Evolutionary conservation across 1,139 yeast genomes (phyloP), one percentile per base, ranked within the genome.

Genomic region (Citeromyces hawaiiensis): DNA sequence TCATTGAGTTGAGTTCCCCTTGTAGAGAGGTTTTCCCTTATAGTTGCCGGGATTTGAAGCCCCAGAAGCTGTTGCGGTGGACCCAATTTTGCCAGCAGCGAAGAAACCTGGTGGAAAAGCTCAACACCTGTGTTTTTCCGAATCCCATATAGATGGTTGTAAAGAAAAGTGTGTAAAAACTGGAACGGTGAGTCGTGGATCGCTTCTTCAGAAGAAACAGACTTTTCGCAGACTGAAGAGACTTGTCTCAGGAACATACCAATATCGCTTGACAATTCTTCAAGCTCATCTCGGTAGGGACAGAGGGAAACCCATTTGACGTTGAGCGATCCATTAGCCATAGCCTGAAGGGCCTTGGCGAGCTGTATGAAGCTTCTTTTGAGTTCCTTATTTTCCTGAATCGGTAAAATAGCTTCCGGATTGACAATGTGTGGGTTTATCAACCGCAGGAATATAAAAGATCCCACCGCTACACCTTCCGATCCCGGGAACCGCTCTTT

Each of bases 341-440:
- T 71, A 48, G 82, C 77, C 60, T 91, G 98, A 36, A 88, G 63
- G 25, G 83, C 77, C 51, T 87, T 85, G 3, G 95, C 97, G 38
- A 91, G 61, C 45, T 83, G 79, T 51, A 91, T 79, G 40, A 85
- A 67, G 1, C 87, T 73, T 46, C 95, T 68, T 47, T 87, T 80
- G 9, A 79, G 76, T 29, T 64, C 68, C 15, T 47, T 47, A n/a
- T 43, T 39, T 4, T 48, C 42, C 5, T 37, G 21, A 2, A 39
- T 27, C 6, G 44, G 29, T 4, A 65, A 58, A 29, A 73, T 64
- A 18, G 64, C 70, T 47, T 85, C 94, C 0, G 97, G 96, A 36
- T 91, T 80, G 11, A 88, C 88, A 45, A 91, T 77, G 0, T 94
- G 94, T 7, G 98, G 97, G 53, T 94, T 87, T 45, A 86, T 71